Evolutionary conservation across 2,329 filamentous ascomycete species (phyloP).

Genomic region (Aspergillus sp.): DNA sequence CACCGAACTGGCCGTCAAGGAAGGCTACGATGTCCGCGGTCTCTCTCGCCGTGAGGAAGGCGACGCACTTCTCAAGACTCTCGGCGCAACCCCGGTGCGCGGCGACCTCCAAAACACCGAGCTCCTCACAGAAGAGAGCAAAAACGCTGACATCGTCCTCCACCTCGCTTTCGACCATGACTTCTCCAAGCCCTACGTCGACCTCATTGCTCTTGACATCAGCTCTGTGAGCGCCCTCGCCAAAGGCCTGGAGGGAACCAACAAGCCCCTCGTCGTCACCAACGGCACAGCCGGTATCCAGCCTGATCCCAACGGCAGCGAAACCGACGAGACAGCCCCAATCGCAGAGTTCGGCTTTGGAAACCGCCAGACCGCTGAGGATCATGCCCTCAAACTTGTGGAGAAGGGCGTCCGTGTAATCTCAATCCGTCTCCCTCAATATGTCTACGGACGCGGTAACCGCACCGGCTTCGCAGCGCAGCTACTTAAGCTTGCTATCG

Average conservation of each 20-base stretch:
- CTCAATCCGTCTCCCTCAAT: slow-evolving; percentile 47
- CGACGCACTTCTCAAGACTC: slow-evolving; percentile 32
- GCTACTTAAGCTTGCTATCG: slow-evolving; percentile 28
- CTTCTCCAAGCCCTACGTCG: slow-evolving; percentile 40
- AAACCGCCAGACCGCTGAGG: slow-evolving; percentile 31
- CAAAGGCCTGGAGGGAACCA: slow-evolving; percentile 35
- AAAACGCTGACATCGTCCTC: slow-evolving; percentile 43
- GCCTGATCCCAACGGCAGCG: slow-evolving; percentile 32
- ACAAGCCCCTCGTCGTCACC: slow-evolving; percentile 43
- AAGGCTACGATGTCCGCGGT: slow-evolving; percentile 48
- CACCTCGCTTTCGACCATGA: slow-evolving; percentile 51
- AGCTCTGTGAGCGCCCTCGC: slow-evolving; percentile 45
- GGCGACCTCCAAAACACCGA: slow-evolving; percentile 44
- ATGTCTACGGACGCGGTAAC: slow-evolving; percentile 40
- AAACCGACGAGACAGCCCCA: slow-evolving; percentile 32
- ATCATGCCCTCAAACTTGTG: slow-evolving; percentile 24
- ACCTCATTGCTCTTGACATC: slow-evolving; percentile 35
- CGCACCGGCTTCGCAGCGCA: slow-evolving; percentile 31
- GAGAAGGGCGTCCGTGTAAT: slow-evolving; percentile 37
- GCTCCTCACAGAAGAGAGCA: slow-evolving; percentile 38
- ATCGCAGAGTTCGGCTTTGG: slow-evolving; percentile 22
- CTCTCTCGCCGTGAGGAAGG: slow-evolving; percentile 44
- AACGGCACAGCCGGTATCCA: slow-evolving; percentile 40
- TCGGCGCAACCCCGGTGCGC: slow-evolving; percentile 39
- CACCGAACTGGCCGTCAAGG: slow-evolving; percentile 42